Percentiles rank a stretch among this genome's conserved stretches.
These are phyloP conservation scores for Pelagomonas calceolata DNA, from an alignment of 108 stramenopile species.

Conservation along the genomic window DNA sequence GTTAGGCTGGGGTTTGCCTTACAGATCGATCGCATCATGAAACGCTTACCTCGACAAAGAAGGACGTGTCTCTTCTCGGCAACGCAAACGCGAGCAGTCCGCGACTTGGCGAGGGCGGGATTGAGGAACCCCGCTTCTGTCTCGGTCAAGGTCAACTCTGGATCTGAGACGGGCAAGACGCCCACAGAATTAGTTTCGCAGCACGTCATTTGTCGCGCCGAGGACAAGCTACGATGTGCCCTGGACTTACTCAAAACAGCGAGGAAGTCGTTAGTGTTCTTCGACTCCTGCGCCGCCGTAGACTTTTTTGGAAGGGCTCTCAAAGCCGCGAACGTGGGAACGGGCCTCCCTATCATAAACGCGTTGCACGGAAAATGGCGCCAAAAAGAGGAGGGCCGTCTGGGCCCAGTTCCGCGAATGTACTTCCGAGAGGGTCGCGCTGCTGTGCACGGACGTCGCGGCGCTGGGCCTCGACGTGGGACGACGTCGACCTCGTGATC, in stretches of 20 bases:
- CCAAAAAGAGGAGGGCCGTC: neutral
- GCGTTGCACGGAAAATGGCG: neutral
- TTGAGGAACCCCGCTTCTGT: constrained; percentile 91
- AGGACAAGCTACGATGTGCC: neutral
- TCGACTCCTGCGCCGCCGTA: neutral
- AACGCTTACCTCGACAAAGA: constrained; percentile 78
- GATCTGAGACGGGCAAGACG: constrained; percentile 22
- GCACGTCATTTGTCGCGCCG: neutral
- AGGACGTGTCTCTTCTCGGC: constrained; percentile 93
- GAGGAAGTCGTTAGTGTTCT: neutral
- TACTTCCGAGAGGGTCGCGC: neutral
- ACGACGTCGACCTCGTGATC: constrained; percentile 87
- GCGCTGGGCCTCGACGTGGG: constrained; percentile 92
- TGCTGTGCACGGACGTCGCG: constrained; percentile 94
- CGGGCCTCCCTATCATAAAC: neutral
- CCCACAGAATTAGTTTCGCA: neutral
- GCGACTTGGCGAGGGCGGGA: constrained; percentile 69
- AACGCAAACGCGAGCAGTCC: constrained; percentile 58
- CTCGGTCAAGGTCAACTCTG: constrained; percentile 46
- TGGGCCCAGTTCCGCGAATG: neutral
- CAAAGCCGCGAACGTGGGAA: neutral
- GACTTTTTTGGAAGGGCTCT: neutral
- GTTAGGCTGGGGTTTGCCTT: constrained; percentile 84
- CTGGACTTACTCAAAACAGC: neutral
- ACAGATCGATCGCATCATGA: constrained; percentile 66